Evolutionary conservation across 768 basidiomycete genomes (phyloP).

Genomic region (Pleurotus citrinopileatus): DNA sequence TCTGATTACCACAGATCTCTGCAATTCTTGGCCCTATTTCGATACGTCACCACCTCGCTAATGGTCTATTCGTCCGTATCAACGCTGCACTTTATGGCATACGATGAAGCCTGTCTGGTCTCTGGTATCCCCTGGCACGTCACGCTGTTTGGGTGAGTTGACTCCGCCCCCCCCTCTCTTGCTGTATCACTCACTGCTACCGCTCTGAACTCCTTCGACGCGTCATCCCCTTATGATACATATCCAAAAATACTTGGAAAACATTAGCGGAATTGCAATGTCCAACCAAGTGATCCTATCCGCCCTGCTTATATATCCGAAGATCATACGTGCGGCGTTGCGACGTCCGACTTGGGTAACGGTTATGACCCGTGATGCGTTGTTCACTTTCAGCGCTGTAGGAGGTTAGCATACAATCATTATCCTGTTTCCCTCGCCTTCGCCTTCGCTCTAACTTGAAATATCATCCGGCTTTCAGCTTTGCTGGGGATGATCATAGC

Average conservation of each 20-base stretch:
- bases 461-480: background rate
- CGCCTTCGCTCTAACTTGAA: background rate
- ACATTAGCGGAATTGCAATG: background rate
- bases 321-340: background rate
- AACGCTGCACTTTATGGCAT: background rate
- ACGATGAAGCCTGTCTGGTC: slow-evolving; percentile 1
- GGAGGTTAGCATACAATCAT: too few relatives aligned
- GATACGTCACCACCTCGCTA: background rate
- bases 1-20: background rate
- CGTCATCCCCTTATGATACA: too few relatives aligned
- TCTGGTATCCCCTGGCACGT: slow-evolving; percentile 1
- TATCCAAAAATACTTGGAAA: too few relatives aligned
- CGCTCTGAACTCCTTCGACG: too few relatives aligned
- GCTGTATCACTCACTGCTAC: too few relatives aligned
- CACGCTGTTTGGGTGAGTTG: background rate
- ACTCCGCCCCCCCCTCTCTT: background rate
- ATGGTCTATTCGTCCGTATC: background rate
- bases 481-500: background rate
- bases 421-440: background rate
- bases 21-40: background rate
- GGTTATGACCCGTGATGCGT: slow-evolving; percentile 1
- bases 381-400: background rate
- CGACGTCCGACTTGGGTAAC: background rate
- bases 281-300: slow-evolving; percentile 3
- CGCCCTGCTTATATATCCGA: background rate